Conservation (phyloP, 495 filamentous ascomycete genomes). For the Gamarada debralockiae region DNA sequence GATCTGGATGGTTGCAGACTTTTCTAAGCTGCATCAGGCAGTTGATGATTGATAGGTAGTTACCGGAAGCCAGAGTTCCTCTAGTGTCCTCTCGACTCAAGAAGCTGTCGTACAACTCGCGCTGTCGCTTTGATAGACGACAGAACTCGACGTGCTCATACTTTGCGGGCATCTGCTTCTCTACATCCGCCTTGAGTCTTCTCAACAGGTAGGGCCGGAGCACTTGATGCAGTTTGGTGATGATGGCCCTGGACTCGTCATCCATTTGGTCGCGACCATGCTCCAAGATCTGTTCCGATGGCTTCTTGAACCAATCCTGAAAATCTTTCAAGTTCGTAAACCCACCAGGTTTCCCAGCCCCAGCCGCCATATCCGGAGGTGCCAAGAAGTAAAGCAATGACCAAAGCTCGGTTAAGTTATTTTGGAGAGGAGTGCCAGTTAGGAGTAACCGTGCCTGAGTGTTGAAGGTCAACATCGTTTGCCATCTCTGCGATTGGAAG, state of each 20-base stretch:
- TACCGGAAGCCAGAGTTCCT: conserved; percentile 86
- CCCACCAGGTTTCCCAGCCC: conserved; percentile 60
- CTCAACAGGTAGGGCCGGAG: conserved; percentile 90
- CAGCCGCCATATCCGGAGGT: conserved; percentile 70
- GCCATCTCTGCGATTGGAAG: conserved; percentile 95
- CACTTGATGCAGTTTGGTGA: conserved; percentile 88
- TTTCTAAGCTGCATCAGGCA: conserved; percentile 97
- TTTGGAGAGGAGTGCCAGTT: conserved; percentile 95
- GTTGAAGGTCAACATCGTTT: conserved; percentile 86
- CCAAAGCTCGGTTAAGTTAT: conserved; percentile 96
- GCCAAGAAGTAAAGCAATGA: conserved; percentile 94
- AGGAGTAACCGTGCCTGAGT: conserved; percentile 83
- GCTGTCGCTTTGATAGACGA: conserved; percentile 87
- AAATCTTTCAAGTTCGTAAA: conserved; percentile 92
- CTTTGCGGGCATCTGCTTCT: conserved; percentile 98
- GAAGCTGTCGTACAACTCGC: conserved; percentile 95
- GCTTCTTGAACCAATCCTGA: conserved; percentile 87
- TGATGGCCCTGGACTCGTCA: conserved; percentile 81
- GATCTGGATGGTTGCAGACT: conserved; percentile 97
- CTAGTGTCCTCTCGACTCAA: conserved; percentile 90
- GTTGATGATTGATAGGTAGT: conserved; percentile 96
- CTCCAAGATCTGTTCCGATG: conserved; percentile 92
- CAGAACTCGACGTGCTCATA: conserved; percentile 97
- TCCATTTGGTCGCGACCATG: conserved; percentile 91
- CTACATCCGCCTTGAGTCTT: conserved; percentile 92